A percentile compares a stretch with the other conserved stretches of the same genome.
These are phyloP conservation scores for Collybia mongolica DNA, from an alignment of 768 basidiomycete species.

Conservation along the genomic window DNA sequence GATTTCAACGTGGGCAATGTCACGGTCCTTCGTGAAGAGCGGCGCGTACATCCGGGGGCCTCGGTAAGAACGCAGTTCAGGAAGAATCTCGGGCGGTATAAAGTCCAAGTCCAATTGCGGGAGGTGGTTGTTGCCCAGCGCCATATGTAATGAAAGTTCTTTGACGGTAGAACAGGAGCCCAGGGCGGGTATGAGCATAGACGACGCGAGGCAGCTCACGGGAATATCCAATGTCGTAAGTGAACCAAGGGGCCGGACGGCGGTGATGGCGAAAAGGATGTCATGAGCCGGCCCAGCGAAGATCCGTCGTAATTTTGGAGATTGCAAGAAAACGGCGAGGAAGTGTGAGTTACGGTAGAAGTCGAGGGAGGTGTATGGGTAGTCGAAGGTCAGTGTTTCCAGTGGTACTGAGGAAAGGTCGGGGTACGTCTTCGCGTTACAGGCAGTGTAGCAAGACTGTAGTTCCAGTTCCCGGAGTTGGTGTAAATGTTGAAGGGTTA, in stretches of 20 bases:
- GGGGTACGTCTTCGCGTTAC: slow-evolving; percentile 9
- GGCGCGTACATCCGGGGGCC: slow-evolving; percentile 14
- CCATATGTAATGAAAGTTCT: slow-evolving; percentile 12
- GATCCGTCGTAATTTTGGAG: slow-evolving; percentile 9
- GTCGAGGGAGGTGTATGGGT: slow-evolving; percentile 9
- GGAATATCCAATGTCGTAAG: slow-evolving; percentile 16
- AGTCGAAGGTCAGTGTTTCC: slow-evolving; percentile 11
- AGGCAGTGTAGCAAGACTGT: slow-evolving; percentile 15
- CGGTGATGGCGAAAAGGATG: slow-evolving; percentile 9
- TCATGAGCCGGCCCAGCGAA: slow-evolving; percentile 11
- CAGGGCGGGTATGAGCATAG: slow-evolving; percentile 10
- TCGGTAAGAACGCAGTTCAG: slow-evolving; percentile 9
- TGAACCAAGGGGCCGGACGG: slow-evolving; percentile 1
- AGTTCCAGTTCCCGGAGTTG: slow-evolving; percentile 15
- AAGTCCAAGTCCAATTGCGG: slow-evolving; percentile 8
- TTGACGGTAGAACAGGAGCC: slow-evolving; percentile 5
- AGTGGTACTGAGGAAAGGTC: slow-evolving; percentile 6
- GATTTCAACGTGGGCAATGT: slow-evolving; percentile 10
- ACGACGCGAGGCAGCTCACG: slow-evolving; percentile 11
- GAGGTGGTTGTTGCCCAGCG: slow-evolving; percentile 7
- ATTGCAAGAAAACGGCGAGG: slow-evolving; percentile 10
- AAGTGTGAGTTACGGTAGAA: slow-evolving; percentile 9
- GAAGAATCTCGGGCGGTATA: slow-evolving; percentile 14
- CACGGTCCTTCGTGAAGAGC: slow-evolving; percentile 11
- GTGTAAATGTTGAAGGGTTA: slow-evolving; percentile 8